Conservation (phyloP, 352 stramenopile species). For the Stramenopiles sp. region DNA sequence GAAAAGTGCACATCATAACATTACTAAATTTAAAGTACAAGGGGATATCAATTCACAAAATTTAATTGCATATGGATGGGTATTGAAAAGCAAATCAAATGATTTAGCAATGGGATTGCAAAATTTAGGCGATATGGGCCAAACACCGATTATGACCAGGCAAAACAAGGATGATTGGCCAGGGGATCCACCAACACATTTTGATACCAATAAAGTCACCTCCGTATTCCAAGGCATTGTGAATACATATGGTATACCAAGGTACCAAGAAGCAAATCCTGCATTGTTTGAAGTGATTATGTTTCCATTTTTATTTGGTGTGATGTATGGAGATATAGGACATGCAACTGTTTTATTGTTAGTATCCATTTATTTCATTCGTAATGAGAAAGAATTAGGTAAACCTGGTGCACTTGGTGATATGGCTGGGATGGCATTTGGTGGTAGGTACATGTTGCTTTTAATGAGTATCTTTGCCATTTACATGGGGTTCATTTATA, state of each 20-base stretch:
- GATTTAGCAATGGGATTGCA: not conserved
- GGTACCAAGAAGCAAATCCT: slow-evolving; percentile 95
- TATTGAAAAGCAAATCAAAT: not conserved
- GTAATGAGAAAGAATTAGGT: slow-evolving; percentile 62
- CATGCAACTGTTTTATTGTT: slow-evolving; percentile 84
- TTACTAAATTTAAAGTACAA: not conserved
- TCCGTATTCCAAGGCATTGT: slow-evolving; percentile 93
- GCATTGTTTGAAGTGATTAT: slow-evolving; percentile 95
- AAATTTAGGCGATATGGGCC: not conserved
- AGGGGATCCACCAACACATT: slow-evolving; percentile 74
- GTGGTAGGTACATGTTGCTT: slow-evolving; percentile 87
- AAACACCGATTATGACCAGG: not conserved
- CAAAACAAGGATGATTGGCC: not conserved
- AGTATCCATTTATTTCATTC: slow-evolving; percentile 74
- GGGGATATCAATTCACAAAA: not conserved
- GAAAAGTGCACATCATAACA: not conserved
- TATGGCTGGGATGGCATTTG: slow-evolving; percentile 68
- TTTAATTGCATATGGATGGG: not conserved
- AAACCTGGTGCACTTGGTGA: slow-evolving; percentile 57
- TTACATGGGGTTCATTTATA: slow-evolving; percentile 95
- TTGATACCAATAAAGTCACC: slow-evolving; percentile 97
- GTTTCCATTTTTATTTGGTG: slow-evolving; percentile 96
- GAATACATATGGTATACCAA: slow-evolving; percentile 92
- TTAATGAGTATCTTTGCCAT: slow-evolving; percentile 96
- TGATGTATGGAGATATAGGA: slow-evolving; percentile 99